Evolutionary conservation across 345 rosid species (phyloP), one percentile per base, ranked within the genome.

Genomic region (Excoecaria cochinchinensis): DNA sequence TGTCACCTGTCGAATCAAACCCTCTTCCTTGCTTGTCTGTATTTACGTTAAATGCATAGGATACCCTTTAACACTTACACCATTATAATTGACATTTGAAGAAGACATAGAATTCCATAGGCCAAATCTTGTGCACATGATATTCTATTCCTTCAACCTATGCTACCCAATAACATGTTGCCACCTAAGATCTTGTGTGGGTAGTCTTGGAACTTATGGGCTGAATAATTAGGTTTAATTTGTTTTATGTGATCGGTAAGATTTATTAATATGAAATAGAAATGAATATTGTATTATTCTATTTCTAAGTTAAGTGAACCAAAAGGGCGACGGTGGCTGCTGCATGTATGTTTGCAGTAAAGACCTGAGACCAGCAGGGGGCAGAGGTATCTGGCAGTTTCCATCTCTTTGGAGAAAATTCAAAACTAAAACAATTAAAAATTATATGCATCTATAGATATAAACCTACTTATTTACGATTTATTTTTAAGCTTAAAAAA

Each of bases 41-140:
- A 60, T 72, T 57, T 50, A n/a, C 10, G 39, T 59, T 69, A 3
- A 63, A 40, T 24, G 80, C 87, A 82, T 84, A 15, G 87, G 87
- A 84, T 84, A 64, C 87, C 82, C 40, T 77, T 79, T 74, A 47
- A 52, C 51, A 74, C 52, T 39, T 40, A 69, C 36, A 68, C 65
- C 75, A 74, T 77, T 63, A 65, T 82, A 4, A 44, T 79, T 47
- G 22, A 46, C 61, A 53, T 46, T 59, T 60, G 74, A 78, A 40
- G 60, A 24, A 31, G 31, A 1, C 31, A 31, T 31, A 31, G 31
- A 31, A 31, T 31, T 31, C 31, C 31, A 1, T 31, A 2, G 31
- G 31, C 31, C 31, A 31, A 31, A 31, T 31, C 31, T 31, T 31
- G 31, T 31, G 31, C 31, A 31, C 31, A 31, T 31, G 31, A 31